Conservation (phyloP, 805 yeast species). For the Sungouiozyma ichnusensis region DNA sequence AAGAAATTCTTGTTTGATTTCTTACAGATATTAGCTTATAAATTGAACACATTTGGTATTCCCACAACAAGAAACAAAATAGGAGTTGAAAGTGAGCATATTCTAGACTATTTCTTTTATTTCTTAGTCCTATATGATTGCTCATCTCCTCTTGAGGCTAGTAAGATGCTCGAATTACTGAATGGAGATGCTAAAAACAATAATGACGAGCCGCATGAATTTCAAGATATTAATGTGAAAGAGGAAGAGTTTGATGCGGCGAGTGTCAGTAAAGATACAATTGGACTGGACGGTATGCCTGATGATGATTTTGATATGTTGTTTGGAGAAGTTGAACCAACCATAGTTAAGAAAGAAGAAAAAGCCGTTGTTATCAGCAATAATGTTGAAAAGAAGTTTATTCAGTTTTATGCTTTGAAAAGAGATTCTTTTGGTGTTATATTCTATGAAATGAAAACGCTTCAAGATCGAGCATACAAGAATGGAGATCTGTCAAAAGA, state of each 20-base stretch:
- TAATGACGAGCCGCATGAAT: neutral
- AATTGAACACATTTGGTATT: conserved; percentile 16
- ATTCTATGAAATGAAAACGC: conserved; percentile 14
- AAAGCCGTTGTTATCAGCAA: conserved; percentile 3
- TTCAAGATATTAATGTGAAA: conserved; percentile 1
- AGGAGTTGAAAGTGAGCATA: conserved; percentile 17
- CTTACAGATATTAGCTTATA: conserved; percentile 19
- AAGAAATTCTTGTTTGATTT: conserved; percentile 20
- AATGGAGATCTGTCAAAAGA: conserved; percentile 9
- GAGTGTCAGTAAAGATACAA: conserved; percentile 6
- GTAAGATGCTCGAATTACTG: conserved; percentile 15
- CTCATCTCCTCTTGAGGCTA: conserved; percentile 15
- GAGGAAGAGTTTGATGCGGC: conserved; percentile 7
- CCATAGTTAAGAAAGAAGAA: conserved; percentile 20
- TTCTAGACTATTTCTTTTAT: conserved; percentile 22
- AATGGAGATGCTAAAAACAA: conserved; percentile 7
- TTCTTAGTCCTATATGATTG: conserved; percentile 25
- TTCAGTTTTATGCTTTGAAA: conserved; percentile 8
- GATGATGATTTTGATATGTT: conserved; percentile 30
- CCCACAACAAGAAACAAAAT: conserved; percentile 18
- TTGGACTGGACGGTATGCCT: conserved; percentile 5
- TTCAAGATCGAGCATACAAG: conserved; percentile 10
- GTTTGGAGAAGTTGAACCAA: conserved; percentile 27
- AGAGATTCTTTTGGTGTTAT: conserved; percentile 21
- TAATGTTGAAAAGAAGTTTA: conserved; percentile 5